phyloP scores from a whole-genome alignment of 2,329 filamentous ascomycete genomes.

The Paecilomyces sp. region DNA sequence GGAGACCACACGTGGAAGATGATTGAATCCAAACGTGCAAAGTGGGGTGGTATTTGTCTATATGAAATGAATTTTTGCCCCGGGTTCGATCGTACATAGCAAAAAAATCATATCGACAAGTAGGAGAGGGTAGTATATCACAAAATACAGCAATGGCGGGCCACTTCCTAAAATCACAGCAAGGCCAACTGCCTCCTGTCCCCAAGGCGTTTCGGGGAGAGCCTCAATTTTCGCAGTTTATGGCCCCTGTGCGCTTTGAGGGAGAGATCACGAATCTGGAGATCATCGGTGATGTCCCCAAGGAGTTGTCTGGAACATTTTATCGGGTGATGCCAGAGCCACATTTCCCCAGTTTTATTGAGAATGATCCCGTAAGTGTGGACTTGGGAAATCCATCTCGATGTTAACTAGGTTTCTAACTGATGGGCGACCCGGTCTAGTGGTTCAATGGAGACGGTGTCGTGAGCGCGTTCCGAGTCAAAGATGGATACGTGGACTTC shows the following conservation, averaged over 20 bases:
- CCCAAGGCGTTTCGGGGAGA: not conserved
- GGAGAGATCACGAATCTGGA: not conserved
- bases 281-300: not conserved
- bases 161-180: not conserved
- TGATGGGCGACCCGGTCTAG: not conserved
- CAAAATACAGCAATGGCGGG: not conserved
- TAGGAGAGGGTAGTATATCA: no score
- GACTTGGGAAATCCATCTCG: no score
- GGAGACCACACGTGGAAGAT: no score
- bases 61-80: no score
- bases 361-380: not conserved
- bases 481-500: not conserved
- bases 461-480: not conserved
- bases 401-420: not conserved
- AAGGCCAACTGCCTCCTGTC: not conserved
- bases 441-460: not conserved
- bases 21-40: no score
- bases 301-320: not conserved
- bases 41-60: no score
- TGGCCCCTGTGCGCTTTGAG: not conserved
- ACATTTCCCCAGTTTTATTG: not conserved
- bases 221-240: not conserved
- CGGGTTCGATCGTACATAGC: no score
- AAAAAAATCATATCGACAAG: no score
- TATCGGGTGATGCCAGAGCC: not conserved